Conservation (phyloP, 345 rosid genomes). For the Eucalyptus pumila region DNA sequence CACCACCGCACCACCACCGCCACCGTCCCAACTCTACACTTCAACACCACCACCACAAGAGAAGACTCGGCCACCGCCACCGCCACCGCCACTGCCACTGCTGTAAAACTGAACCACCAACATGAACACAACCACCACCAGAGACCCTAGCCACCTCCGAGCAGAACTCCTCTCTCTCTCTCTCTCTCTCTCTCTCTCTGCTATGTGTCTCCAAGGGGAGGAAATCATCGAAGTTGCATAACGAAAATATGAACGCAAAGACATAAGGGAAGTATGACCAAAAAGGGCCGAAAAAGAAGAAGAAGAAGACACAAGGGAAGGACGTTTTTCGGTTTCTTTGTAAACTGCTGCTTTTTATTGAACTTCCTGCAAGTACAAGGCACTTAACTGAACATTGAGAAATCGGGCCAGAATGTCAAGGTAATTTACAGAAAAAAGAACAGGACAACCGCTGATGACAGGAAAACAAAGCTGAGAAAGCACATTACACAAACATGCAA, state of each 20-base stretch:
- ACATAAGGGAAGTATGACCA: not conserved
- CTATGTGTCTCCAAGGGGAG: not conserved
- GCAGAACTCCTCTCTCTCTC: not conserved
- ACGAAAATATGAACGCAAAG: not conserved
- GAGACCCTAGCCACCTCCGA: not conserved
- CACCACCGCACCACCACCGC: not conserved
- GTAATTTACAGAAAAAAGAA: not conserved
- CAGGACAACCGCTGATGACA: not conserved
- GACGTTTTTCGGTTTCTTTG: not conserved
- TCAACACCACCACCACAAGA: not conserved
- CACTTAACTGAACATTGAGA: not conserved
- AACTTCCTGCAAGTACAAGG: not conserved
- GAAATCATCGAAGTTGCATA: not conserved
- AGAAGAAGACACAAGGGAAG: not conserved
- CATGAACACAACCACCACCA: not conserved
- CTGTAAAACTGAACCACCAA: not conserved
- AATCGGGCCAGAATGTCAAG: not conserved
- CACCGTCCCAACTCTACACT: not conserved
- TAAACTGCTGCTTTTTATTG: not conserved
- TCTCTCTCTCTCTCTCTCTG: not conserved
- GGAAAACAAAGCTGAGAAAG: not conserved
- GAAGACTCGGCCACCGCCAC: not conserved
- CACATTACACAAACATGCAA: not conserved
- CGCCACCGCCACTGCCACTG: not conserved
- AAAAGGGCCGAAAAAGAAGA: no score